Evolutionary conservation across 441 rosid species (phyloP).

Genomic region (Brassica balearica): DNA sequence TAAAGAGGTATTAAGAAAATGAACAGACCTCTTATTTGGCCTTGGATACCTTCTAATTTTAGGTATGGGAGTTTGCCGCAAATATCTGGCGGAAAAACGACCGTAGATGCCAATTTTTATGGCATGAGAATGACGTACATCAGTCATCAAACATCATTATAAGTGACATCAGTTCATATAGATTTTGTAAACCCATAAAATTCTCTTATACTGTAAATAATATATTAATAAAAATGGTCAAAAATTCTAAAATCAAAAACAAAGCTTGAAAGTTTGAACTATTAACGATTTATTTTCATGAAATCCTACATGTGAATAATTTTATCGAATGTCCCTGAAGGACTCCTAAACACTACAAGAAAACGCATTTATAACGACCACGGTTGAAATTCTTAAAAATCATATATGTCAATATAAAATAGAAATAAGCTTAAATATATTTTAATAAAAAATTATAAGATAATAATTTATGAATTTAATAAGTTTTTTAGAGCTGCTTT

Average conservation of each 20-base stretch:
- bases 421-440: background rate
- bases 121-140: background rate
- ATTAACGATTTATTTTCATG: background rate
- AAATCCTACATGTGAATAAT: too few relatives aligned
- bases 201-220: background rate
- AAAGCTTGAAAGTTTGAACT: background rate
- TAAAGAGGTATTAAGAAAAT: background rate
- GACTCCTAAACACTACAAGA: too few relatives aligned
- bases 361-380: too few relatives aligned
- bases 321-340: too few relatives aligned
- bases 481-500: constrained; percentile 2
- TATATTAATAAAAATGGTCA: too few relatives aligned
- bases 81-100: background rate
- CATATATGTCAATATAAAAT: background rate
- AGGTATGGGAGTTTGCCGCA: too few relatives aligned
- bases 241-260: background rate
- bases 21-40: background rate
- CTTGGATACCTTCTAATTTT: background rate
- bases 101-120: background rate
- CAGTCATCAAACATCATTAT: background rate
- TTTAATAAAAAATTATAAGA: background rate
- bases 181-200: background rate
- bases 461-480: background rate
- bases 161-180: background rate
- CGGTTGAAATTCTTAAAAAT: background rate